Conservation (phyloP, 1,284 basidiomycete species). For the Anthracocystis walkeri region DNA sequence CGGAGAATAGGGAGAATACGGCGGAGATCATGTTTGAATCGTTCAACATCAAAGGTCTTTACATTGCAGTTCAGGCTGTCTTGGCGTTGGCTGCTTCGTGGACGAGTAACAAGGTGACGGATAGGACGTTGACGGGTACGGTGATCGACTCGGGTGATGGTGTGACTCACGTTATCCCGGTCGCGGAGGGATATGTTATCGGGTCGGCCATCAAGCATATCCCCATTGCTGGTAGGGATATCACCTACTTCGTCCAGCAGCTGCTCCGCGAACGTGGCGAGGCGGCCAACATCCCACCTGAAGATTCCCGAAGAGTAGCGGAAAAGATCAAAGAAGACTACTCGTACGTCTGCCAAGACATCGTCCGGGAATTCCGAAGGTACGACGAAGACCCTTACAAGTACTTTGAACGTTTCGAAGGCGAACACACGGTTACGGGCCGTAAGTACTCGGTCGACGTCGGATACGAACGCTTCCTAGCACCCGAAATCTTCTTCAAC, state of each 20-base stretch:
- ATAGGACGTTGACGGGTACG: conserved; percentile 94
- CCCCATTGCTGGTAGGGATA: conserved; percentile 97
- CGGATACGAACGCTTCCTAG: conserved; percentile 98
- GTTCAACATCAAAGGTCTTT: conserved; percentile 96
- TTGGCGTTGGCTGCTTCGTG: conserved; percentile 98
- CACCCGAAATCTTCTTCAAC: conserved; percentile 99
- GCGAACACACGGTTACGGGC: conserved; percentile 91
- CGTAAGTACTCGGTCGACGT: conserved; percentile 92
- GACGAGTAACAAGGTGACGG: conserved; percentile 91
- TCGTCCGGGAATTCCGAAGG: conserved; percentile 98
- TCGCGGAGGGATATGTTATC: conserved; percentile 97
- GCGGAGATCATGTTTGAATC: conserved; percentile 99
- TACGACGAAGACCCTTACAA: conserved; percentile 97
- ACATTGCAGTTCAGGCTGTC: conserved; percentile 98
- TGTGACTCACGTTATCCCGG: conserved; percentile 96
- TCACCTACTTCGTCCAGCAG: conserved; percentile 96
- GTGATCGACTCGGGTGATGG: conserved; percentile 99
- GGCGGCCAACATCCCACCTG: conserved; percentile 88
- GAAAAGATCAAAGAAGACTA: conserved; percentile 98
- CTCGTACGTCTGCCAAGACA: conserved; percentile 97
- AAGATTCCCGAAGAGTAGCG: conserved; percentile 92
- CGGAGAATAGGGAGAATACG: conserved; percentile 98
- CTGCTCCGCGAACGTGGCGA: conserved; percentile 95
- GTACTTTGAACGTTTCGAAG: conserved; percentile 93
- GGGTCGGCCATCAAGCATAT: conserved; percentile 99